A percentile compares a stretch with the other conserved stretches of the same genome.
Evolutionary conservation across 225 moss, liverwort and hornwort species (phyloP).

Genomic region (Climacium dendroides): DNA sequence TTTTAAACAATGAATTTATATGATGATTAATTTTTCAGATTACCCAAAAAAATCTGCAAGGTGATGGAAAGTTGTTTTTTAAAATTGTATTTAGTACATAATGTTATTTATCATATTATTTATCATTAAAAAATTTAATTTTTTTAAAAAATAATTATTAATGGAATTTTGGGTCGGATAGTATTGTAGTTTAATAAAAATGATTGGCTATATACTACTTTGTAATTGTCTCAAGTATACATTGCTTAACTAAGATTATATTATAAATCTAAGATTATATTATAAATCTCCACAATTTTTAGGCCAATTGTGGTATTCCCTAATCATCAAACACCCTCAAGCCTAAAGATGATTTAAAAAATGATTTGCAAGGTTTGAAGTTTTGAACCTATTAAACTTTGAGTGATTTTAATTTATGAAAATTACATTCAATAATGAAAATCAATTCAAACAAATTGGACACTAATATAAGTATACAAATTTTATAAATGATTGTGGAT

Average conservation of each 20-base stretch:
- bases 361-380: not conserved
- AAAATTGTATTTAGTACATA: no score
- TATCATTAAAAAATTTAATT: no score
- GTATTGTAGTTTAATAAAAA: not conserved
- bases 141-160: rapidly evolving
- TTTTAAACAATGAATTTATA: no score
- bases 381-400: not conserved
- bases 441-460: not conserved
- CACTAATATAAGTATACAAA: not conserved
- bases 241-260: no score
- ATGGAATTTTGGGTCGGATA: rapidly evolving
- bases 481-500: no score
- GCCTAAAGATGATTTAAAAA: not conserved
- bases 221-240: no score
- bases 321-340: rapidly evolving
- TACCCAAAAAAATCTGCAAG: rapidly evolving
- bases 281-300: not conserved
- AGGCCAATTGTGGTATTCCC: no score
- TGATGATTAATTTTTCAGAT: not conserved
- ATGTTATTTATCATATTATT: no score
- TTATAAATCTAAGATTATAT: rapidly evolving
- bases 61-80: not conserved
- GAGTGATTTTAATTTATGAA: not conserved
- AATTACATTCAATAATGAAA: no score
- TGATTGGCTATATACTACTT: not conserved